Base-by-base conservation (phyloP, 2,329 filamentous ascomycete species). In the Colletotrichum noveboracense region DNA sequence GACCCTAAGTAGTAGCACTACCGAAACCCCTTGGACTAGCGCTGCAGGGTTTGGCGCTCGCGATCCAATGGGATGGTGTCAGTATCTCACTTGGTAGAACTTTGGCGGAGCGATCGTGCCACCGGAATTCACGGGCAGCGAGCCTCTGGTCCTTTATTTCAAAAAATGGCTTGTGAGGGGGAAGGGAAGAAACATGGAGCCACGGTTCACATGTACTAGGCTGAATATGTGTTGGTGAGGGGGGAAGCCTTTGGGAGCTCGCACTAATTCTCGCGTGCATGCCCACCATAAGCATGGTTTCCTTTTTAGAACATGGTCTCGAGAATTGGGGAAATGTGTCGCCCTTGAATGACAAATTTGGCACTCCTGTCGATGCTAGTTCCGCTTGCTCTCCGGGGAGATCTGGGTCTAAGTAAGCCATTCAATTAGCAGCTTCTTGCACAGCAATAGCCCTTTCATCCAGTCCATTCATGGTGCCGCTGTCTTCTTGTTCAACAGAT, bases 241-340 rank as follows among this genome's bases (percentile, higher is more conserved):
- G 58, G 68, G 55, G 2, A 21, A 38, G 3, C 60, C n/a, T 66
- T n/a, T 48, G 43, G n/a, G n/a, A 13, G 43, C 43, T 48, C n/a
- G 43, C 43, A 48, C 43, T 48, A 30, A 16, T 71, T 66, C 12
- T 14, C 38, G 28, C 16, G 12, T 71, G 69, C 60, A 71, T 65
- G 21, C 48, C 30, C 36, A 38, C 21, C 28, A 32, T 34, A 30
- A 30, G 28, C 26, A 61, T 32, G 58, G 5, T 66, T 66, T 30
- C 62, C 52, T 48, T 52, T 48, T 36, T 3, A 4, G 13, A 6
- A 26, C 60, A 3, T 13, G 10, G 43, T 48, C 18, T 48, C 43
- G 1, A 21, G 43, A 48, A 13, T 48, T 21, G 43, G 43, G n/a
- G n/a, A 21, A 48, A 48, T 6, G 9, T 43, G 9, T 6, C 38